Base-by-base conservation (phyloP, 257 asterid genomes). In the Forsythia viridissima region DNA sequence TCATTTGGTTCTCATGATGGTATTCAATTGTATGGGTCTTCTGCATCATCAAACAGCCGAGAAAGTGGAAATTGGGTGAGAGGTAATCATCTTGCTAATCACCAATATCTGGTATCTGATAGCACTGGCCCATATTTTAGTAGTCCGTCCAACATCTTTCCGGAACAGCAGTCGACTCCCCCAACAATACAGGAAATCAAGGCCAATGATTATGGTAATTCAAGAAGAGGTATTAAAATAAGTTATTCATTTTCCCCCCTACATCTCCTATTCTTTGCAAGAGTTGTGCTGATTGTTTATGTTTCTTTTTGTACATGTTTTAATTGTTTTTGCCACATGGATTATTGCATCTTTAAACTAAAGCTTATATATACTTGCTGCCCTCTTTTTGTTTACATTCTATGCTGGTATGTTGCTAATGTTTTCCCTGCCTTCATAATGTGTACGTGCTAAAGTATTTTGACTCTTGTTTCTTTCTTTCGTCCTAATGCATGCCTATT, bases 21-120 rank as follows among this genome's bases (percentile, higher is more conserved):
- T 16, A 70, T 79, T 69, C 99, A 92, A 76, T 85, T 90, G 76
- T 55, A 55, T 55, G 97, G 94, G 46, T 92, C 99, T 36, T 93
- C 99, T 4, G 92, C 92, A 44, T 96, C 99, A 2, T 91, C 99
- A 13, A 92, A 91, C 75, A 93, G 99, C 82, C 86, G 98, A 90
- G 98, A 80, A 72, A 93, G 98, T 87, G 88, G 98, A 85, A 86
- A 90, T 83, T 95, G 97, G 97, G 80, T 77, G 81, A 92, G 97
- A 79, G 97, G 92, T 79, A 92, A 88, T 85, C 89, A 88, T 79
- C 75, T 83, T 72, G 67, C 84, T 2, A 89, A 82, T 86, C 89
- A 89, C 82, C 99, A 88, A 75, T 85, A 88, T 87, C 84, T 90
- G 79, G 86, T 83, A 40, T 85, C 97, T 43, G 98, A 95, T 80